These are phyloP conservation scores for Diospyros kaki DNA, from an alignment of 148 eudicot genomes.

Conservation along the genomic window DNA sequence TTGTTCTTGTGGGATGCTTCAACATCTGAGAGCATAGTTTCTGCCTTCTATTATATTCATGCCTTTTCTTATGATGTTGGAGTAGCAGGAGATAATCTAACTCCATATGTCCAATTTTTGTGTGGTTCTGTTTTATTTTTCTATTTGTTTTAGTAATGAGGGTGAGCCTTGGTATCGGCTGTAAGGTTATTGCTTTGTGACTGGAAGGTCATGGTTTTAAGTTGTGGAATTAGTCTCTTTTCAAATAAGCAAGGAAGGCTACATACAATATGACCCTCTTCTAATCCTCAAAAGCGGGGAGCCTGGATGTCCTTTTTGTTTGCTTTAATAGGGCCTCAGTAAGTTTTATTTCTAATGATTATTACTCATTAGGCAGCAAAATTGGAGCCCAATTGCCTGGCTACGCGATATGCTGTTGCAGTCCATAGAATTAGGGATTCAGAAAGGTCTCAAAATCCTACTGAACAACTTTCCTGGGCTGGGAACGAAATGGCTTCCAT, in stretches of 20 bases:
- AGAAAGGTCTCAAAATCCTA: slow-evolving; percentile 85
- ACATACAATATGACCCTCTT: no score
- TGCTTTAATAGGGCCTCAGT: not conserved
- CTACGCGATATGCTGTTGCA: slow-evolving; percentile 85
- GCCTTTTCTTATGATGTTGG: not conserved
- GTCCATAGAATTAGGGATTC: slow-evolving; percentile 86
- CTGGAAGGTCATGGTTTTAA: no score
- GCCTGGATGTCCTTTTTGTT: not conserved
- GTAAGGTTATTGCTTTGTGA: no score
- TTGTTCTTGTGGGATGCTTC: not conserved
- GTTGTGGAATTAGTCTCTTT: no score
- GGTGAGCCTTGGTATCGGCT: no score
- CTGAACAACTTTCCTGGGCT: slow-evolving; percentile 88
- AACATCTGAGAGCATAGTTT: not conserved
- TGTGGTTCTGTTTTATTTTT: no score
- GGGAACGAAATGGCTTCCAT: slow-evolving; percentile 97
- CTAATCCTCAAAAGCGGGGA: no score
- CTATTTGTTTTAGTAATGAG: no score
- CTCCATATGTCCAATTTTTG: not conserved
- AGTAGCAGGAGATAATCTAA: not conserved
- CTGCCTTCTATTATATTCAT: not conserved
- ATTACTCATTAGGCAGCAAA: slow-evolving; percentile 60
- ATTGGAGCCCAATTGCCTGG: slow-evolving; percentile 92
- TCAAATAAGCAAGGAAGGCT: no score
- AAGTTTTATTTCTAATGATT: not conserved